A percentile compares a stretch with the other conserved stretches of the same genome.
Evolutionary conservation across 2,329 filamentous ascomycete species (phyloP).

Genomic region (Fusarium sp.): DNA sequence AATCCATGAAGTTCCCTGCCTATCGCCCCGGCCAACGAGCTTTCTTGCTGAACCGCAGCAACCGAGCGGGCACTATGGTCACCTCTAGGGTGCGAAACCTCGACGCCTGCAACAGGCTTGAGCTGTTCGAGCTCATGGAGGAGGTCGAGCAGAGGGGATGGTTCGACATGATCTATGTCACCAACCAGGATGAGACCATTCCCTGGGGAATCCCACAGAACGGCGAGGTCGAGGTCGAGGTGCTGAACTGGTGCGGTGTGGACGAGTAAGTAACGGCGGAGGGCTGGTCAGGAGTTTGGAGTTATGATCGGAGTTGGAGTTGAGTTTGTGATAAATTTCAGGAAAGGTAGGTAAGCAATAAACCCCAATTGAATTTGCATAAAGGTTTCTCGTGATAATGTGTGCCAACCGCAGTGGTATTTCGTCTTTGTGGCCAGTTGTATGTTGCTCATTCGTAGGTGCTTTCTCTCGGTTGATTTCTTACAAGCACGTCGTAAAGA

Average conservation of each 20-base stretch:
- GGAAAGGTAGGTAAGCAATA: background rate
- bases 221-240: background rate
- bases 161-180: constrained; percentile 48
- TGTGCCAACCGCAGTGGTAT: background rate
- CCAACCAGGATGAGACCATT: constrained; percentile 20
- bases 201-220: background rate
- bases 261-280: background rate
- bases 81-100: constrained; percentile 6
- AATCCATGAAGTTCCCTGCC: background rate
- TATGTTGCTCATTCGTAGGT: background rate
- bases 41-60: constrained; percentile 12
- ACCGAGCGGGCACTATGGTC: background rate
- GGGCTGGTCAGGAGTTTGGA: background rate
- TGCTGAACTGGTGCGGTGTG: background rate
- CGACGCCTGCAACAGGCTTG: constrained; percentile 20
- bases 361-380: background rate
- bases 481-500: background rate
- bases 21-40: constrained; percentile 23
- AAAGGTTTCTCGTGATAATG: background rate
- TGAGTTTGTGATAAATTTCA: background rate
- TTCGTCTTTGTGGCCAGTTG: background rate
- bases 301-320: background rate
- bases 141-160: constrained; percentile 37
- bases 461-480: background rate
- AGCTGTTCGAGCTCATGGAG: constrained; percentile 31